A percentile compares a stretch with the other conserved stretches of the same genome.
Conservation (phyloP, 169 alveolate species). For the Cryptosporidium andersoni region DNA sequence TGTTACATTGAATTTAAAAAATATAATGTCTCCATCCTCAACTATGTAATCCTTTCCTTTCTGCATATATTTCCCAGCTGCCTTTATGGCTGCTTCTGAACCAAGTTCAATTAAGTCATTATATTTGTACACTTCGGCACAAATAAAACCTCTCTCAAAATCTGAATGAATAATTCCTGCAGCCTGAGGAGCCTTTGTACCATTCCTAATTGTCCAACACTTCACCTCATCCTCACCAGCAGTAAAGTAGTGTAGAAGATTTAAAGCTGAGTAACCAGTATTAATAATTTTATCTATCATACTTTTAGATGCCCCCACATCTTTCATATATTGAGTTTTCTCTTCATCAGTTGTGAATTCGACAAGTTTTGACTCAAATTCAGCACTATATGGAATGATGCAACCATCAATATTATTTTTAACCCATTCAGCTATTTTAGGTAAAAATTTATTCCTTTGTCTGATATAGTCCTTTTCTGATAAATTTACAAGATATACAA, state of each 20-base stretch:
- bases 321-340: slow-evolving; percentile 80
- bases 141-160: slow-evolving; percentile 98
- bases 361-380: slow-evolving; percentile 90
- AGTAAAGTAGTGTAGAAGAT: slow-evolving; percentile 97
- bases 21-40: slow-evolving; percentile 96
- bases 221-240: slow-evolving; percentile 99
- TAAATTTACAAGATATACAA: slow-evolving; percentile 95
- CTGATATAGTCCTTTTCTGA: slow-evolving; percentile 92
- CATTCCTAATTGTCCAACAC: slow-evolving; percentile 98
- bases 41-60: slow-evolving; percentile 96
- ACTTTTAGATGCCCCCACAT: slow-evolving; percentile 84
- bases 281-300: slow-evolving; percentile 93
- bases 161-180: slow-evolving; percentile 90
- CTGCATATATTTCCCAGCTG: slow-evolving; percentile 91
- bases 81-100: slow-evolving; percentile 89
- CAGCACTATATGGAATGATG: slow-evolving; percentile 97
- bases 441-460: slow-evolving; percentile 96
- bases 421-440: slow-evolving; percentile 96
- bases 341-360: slow-evolving; percentile 89
- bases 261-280: slow-evolving; percentile 94
- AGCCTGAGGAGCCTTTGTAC: slow-evolving; percentile 84
- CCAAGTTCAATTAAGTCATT: slow-evolving; percentile 87
- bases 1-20: slow-evolving; percentile 97
- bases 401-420: slow-evolving; percentile 96
- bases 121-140: slow-evolving; percentile 95